Evolutionary conservation across 2,329 filamentous ascomycete genomes (phyloP).

Genomic region (Juglanconis sp.): DNA sequence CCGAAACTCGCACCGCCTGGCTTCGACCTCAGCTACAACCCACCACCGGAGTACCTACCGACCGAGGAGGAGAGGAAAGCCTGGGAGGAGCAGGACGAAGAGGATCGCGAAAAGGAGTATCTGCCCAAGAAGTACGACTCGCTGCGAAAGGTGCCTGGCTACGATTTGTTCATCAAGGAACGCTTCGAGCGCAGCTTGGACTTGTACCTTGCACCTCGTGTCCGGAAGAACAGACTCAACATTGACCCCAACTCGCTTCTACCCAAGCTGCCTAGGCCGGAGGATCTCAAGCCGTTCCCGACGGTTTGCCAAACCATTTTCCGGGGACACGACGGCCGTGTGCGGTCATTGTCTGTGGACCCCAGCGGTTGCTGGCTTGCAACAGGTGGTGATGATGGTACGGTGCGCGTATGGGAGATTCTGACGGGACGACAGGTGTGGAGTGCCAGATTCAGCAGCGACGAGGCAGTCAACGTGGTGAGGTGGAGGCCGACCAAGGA

Average conservation of each 20-base stretch:
- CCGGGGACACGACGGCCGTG: conserved; percentile 81
- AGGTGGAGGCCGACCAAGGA: conserved; percentile 86
- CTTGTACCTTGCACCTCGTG: conserved; percentile 83
- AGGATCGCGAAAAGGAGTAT: conserved; percentile 88
- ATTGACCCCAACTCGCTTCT: conserved; percentile 92
- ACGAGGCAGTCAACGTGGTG: conserved; percentile 79
- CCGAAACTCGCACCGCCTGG: conserved; percentile 91
- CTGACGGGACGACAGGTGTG: conserved; percentile 83
- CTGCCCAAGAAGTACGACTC: conserved; percentile 79
- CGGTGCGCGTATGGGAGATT: conserved; percentile 85
- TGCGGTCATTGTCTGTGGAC: conserved; percentile 80
- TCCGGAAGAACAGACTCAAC: conserved; percentile 90
- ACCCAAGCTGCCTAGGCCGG: conserved; percentile 87
- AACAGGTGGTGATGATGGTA: conserved; percentile 91
- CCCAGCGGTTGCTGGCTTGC: conserved; percentile 83
- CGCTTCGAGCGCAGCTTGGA: conserved; percentile 94
- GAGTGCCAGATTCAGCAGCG: conserved; percentile 73
- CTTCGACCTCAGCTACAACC: conserved; percentile 95
- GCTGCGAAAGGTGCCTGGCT: conserved; percentile 87
- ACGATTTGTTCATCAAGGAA: conserved; percentile 87
- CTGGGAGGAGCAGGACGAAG: conserved; percentile 84
- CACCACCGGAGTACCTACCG: conserved; percentile 89
- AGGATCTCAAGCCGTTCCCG: conserved; percentile 92
- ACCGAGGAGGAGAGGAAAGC: conserved; percentile 76
- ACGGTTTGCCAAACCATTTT: conserved; percentile 86